Evolutionary conservation across 192 early-diverging fungal genomes (phyloP).

Genomic region (Backusella parvicylindrica): DNA sequence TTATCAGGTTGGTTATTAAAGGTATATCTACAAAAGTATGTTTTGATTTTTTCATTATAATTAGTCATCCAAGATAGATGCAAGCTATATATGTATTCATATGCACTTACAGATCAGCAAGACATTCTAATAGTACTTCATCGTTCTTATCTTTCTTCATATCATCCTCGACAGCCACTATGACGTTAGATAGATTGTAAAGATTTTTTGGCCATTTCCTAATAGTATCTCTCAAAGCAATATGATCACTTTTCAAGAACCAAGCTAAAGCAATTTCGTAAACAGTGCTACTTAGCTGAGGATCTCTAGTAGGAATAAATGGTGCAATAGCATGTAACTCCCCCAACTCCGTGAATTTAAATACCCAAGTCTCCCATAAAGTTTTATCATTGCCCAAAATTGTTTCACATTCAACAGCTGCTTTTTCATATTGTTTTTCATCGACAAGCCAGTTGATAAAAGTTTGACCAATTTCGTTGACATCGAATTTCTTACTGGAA

Average conservation of each 20-base stretch:
- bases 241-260: slow-evolving; percentile 60
- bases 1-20: slow-evolving; percentile 69
- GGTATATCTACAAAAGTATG: slow-evolving; percentile 57
- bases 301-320: slow-evolving; percentile 71
- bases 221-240: slow-evolving; percentile 57
- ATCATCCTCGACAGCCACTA: slow-evolving; percentile 70
- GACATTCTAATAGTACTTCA: slow-evolving; percentile 62
- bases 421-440: slow-evolving; percentile 54
- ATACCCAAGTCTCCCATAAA: slow-evolving; percentile 92
- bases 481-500: slow-evolving; percentile 46
- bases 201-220: slow-evolving; percentile 75
- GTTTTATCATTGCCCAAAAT: slow-evolving; percentile 65
- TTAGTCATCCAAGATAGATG: background rate
- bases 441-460: slow-evolving; percentile 77
- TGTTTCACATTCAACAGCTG: slow-evolving; percentile 69
- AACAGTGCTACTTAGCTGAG: slow-evolving; percentile 71
- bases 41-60: no score
- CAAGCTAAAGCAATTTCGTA: slow-evolving; percentile 87
- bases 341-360: slow-evolving; percentile 76
- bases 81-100: background rate
- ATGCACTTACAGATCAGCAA: slow-evolving; percentile 68
- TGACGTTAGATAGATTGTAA: slow-evolving; percentile 73
- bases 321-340: slow-evolving; percentile 72
- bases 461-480: slow-evolving; percentile 78
- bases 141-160: slow-evolving; percentile 56